Evolutionary conservation across 2,329 filamentous ascomycete genomes (phyloP).

Genomic region (Aspergillus bombycis): DNA sequence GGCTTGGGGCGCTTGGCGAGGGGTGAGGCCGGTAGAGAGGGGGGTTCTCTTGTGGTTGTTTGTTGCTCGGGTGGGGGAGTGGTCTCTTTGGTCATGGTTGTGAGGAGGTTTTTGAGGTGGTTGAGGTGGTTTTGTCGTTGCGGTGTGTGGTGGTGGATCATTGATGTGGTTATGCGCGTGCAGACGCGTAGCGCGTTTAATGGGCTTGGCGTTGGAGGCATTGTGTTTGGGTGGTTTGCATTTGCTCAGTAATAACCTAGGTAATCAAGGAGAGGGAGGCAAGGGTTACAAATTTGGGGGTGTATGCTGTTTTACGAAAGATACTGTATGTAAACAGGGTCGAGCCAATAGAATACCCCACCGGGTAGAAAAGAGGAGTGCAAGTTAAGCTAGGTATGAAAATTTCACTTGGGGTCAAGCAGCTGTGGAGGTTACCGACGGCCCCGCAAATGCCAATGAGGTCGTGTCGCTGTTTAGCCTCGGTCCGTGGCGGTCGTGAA

Average conservation of each 20-base stretch:
- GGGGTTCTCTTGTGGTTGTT: conserved; percentile 46
- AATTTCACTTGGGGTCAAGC: not conserved
- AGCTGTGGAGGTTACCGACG: not conserved
- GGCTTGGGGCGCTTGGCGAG: conserved; percentile 80
- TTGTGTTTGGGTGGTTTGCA: conserved; percentile 17
- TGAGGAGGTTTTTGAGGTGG: conserved; percentile 3
- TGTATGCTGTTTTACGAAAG: not conserved
- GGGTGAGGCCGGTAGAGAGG: conserved; percentile 70
- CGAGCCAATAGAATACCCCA: not conserved
- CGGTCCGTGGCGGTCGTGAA: conserved; percentile 4
- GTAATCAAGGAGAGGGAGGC: not conserved
- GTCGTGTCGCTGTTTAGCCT: conserved; percentile 7
- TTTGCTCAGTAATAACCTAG: not conserved
- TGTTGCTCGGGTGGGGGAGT: conserved; percentile 32
- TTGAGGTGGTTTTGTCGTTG: conserved; percentile 3
- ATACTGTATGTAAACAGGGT: not conserved
- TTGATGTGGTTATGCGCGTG: conserved; percentile 19
- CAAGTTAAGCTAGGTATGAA: not conserved
- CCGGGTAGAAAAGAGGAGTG: not conserved
- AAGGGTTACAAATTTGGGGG: not conserved
- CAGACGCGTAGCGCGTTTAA: conserved; percentile 26
- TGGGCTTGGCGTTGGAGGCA: conserved; percentile 21
- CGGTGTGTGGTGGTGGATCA: conserved; percentile 3
- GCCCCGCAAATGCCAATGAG: conserved; percentile 14
- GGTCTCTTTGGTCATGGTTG: conserved; percentile 48